Conservation (phyloP, 352 stramenopile genomes). For the Blastocystis sp. region DNA sequence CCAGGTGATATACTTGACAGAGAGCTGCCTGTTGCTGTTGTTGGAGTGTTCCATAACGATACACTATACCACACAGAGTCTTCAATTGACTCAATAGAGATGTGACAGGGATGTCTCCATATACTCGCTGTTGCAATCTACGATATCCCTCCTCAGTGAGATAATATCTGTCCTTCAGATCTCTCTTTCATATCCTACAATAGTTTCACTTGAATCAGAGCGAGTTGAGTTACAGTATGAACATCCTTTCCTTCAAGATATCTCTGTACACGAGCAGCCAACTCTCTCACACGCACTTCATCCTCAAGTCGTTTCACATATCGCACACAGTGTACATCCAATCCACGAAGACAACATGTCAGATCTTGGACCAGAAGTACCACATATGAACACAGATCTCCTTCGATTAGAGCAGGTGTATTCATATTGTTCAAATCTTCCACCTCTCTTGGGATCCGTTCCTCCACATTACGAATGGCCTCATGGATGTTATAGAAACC, state of each 20-base stretch:
- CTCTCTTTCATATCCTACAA: background rate
- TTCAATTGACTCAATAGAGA: background rate
- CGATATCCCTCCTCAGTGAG: background rate
- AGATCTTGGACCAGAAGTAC: background rate
- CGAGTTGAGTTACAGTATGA: background rate
- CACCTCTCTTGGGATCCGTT: background rate
- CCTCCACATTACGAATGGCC: background rate
- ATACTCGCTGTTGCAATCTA: background rate
- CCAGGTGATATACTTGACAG: slow-evolving; percentile 93
- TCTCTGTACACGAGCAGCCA: background rate
- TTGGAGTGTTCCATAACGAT: background rate
- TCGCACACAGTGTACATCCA: background rate
- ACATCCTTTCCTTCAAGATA: background rate
- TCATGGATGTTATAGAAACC: slow-evolving; percentile 14
- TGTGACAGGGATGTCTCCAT: background rate
- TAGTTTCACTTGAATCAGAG: background rate
- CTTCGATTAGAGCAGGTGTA: background rate
- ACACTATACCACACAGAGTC: background rate
- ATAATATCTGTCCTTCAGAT: background rate
- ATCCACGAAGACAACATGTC: background rate
- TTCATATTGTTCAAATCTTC: background rate
- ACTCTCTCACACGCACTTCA: background rate
- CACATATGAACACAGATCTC: background rate
- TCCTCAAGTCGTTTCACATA: slow-evolving; percentile 17
- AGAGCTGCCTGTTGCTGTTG: slow-evolving; percentile 80